Conservation (phyloP, 2,329 filamentous ascomycete species). For the Fusarium oligoseptatum region DNA sequence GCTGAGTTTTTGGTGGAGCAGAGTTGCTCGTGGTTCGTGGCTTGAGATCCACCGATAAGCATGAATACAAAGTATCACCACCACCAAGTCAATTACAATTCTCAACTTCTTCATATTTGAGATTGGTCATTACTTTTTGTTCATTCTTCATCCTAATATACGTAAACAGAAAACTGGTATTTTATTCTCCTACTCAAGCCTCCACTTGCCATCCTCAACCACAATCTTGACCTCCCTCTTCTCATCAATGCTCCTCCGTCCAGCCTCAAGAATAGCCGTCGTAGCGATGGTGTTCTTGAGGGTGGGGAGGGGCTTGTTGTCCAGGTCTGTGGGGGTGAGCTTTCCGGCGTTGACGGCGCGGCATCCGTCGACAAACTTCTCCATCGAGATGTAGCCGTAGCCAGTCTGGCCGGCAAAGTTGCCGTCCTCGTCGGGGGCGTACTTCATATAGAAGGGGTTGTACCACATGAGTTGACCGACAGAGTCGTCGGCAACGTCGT, state of each 20-base stretch:
- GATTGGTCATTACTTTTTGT: slow-evolving; percentile 32
- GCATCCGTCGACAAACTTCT: slow-evolving; percentile 95
- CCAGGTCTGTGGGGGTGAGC: slow-evolving; percentile 80
- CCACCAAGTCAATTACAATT: neutral
- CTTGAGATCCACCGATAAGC: slow-evolving; percentile 24
- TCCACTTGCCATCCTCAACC: slow-evolving; percentile 75
- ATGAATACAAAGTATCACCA: slow-evolving; percentile 8
- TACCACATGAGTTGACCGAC: slow-evolving; percentile 82
- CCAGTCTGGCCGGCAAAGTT: slow-evolving; percentile 93
- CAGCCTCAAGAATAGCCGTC: slow-evolving; percentile 91
- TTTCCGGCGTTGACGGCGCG: slow-evolving; percentile 81
- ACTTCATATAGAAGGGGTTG: slow-evolving; percentile 97
- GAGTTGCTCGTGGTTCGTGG: slow-evolving; percentile 20
- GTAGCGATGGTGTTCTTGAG: slow-evolving; percentile 91
- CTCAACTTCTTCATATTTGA: neutral
- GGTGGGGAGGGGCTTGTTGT: slow-evolving; percentile 85
- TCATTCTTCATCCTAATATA: slow-evolving; percentile 29
- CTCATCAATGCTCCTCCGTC: slow-evolving; percentile 87
- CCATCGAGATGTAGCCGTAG: slow-evolving; percentile 94
- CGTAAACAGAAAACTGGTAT: slow-evolving; percentile 16
- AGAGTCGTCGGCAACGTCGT: slow-evolving; percentile 90
- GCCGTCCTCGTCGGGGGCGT: slow-evolving; percentile 93
- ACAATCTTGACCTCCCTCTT: slow-evolving; percentile 81
- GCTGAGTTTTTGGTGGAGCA: slow-evolving; percentile 41
- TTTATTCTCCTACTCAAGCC: slow-evolving; percentile 61